Evolutionary conservation across 768 basidiomycete species (phyloP).

Genomic region (Podaxis rugospora): DNA sequence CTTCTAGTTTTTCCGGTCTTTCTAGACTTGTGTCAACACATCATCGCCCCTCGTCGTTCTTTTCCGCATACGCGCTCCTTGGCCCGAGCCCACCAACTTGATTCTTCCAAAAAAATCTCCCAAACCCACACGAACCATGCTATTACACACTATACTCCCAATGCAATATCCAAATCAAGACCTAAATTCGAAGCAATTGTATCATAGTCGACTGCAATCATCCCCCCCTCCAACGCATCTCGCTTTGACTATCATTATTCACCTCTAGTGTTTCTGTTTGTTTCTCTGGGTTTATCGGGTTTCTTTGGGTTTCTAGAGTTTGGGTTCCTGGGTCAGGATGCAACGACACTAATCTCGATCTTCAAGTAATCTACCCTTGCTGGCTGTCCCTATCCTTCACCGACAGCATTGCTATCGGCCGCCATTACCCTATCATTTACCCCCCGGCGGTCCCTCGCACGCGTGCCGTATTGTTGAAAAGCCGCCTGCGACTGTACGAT

Average conservation of each 20-base stretch:
- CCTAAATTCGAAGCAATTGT: conserved; percentile 9
- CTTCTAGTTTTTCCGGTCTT: conserved; percentile 2
- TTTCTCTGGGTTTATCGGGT: conserved; percentile 8
- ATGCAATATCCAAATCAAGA: conserved; percentile 7
- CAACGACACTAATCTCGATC: conserved; percentile 3
- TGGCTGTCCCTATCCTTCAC: background rate
- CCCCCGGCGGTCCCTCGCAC: background rate
- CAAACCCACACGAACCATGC: conserved; percentile 5
- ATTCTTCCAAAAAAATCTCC: conserved; percentile 1
- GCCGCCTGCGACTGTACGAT: conserved; percentile 8
- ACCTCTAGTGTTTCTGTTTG: conserved; percentile 10
- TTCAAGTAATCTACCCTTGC: conserved; percentile 4
- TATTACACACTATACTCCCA: background rate
- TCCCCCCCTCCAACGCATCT: background rate
- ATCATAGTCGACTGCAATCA: conserved; percentile 13
- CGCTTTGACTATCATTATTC: conserved; percentile 13
- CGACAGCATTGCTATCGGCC: background rate
- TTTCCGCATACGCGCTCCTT: conserved; percentile 1
- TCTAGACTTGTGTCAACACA: conserved; percentile 9
- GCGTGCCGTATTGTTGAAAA: conserved; percentile 3
- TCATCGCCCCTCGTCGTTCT: conserved; percentile 9
- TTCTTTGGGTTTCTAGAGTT: conserved; percentile 7
- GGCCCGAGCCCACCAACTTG: conserved; percentile 3
- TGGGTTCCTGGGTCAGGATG: conserved; percentile 6
- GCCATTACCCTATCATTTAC: background rate